These are phyloP conservation scores for Cladosporium sphaerospermum DNA, from an alignment of 2,329 filamentous ascomycete genomes.

Conservation along the genomic window DNA sequence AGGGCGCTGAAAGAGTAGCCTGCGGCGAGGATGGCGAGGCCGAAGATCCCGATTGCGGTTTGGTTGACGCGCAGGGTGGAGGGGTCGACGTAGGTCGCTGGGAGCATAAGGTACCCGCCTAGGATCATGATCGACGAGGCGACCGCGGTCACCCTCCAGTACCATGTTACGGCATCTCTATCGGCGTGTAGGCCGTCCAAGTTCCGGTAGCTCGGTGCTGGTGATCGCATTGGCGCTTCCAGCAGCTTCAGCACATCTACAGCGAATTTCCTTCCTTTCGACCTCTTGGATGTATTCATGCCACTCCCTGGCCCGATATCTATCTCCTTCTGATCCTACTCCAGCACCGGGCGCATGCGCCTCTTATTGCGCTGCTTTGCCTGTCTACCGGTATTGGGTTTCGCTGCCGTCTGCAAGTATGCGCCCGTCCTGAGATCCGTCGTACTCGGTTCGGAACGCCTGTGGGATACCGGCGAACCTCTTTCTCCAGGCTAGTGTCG, in stretches of 20 bases:
- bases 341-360: too few relatives aligned
- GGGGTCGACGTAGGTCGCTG: conserved; percentile 40
- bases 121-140: conserved; percentile 43
- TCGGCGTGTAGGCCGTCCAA: conserved; percentile 21
- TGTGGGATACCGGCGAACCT: too few relatives aligned
- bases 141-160: conserved; percentile 42
- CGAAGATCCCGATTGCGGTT: conserved; percentile 38
- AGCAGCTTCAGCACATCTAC: conserved; percentile 5
- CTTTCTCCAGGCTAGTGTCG: too few relatives aligned
- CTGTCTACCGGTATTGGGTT: too few relatives aligned
- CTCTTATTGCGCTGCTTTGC: too few relatives aligned
- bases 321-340: too few relatives aligned
- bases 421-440: too few relatives aligned
- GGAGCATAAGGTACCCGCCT: conserved; percentile 45
- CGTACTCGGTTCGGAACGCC: too few relatives aligned
- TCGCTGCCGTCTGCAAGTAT: too few relatives aligned
- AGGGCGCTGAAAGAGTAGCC: conserved; percentile 45
- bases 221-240: conserved; percentile 18
- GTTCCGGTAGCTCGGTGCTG: conserved; percentile 24
- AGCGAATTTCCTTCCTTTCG: not conserved
- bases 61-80: conserved; percentile 35
- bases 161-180: conserved; percentile 35
- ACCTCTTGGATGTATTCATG: conserved; percentile 5
- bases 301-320: not conserved
- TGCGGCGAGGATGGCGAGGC: conserved; percentile 41